Conservation (phyloP, 2,329 filamentous ascomycete species). For the Aspergillus novoparasiticus region DNA sequence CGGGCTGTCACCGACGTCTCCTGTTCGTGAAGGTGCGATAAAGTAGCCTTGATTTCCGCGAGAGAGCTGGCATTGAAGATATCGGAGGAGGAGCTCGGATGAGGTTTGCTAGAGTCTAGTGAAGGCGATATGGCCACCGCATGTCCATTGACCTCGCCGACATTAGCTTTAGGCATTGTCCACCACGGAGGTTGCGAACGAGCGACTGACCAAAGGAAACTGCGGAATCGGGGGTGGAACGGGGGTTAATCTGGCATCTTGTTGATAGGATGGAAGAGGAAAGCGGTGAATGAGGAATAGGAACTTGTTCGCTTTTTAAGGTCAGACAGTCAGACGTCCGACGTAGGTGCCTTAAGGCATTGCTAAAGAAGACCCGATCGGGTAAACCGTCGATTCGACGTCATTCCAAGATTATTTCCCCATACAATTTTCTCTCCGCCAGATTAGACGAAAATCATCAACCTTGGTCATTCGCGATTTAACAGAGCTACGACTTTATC, state of each 20-base stretch:
- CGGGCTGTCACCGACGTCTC: slow-evolving; percentile 74
- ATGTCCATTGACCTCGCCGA: slow-evolving; percentile 31
- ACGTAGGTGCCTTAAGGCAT: slow-evolving; percentile 5
- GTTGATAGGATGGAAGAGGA: slow-evolving; percentile 12
- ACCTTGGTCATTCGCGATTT: not conserved
- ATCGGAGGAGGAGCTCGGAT: slow-evolving; percentile 27
- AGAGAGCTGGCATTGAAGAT: slow-evolving; percentile 74
- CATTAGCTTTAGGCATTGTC: slow-evolving; percentile 24
- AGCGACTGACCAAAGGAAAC: slow-evolving; percentile 2
- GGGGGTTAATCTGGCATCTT: slow-evolving; percentile 11
- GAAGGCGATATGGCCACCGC: slow-evolving; percentile 9
- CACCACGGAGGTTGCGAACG: not conserved
- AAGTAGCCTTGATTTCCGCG: slow-evolving; percentile 75
- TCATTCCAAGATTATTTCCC: not conserved
- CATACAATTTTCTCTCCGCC: not conserved
- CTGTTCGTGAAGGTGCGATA: slow-evolving; percentile 73
- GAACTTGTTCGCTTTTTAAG: not conserved
- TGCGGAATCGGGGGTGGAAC: not conserved
- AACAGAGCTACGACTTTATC: not conserved
- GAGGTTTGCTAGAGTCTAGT: slow-evolving; percentile 3
- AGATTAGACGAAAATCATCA: not conserved
- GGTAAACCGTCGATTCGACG: slow-evolving; percentile 2
- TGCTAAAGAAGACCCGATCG: not conserved
- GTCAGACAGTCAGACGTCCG: not conserved
- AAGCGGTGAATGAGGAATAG: not conserved